Base-by-base conservation (phyloP, 805 yeast species). In the Tetrapisispora pingtungensis region DNA sequence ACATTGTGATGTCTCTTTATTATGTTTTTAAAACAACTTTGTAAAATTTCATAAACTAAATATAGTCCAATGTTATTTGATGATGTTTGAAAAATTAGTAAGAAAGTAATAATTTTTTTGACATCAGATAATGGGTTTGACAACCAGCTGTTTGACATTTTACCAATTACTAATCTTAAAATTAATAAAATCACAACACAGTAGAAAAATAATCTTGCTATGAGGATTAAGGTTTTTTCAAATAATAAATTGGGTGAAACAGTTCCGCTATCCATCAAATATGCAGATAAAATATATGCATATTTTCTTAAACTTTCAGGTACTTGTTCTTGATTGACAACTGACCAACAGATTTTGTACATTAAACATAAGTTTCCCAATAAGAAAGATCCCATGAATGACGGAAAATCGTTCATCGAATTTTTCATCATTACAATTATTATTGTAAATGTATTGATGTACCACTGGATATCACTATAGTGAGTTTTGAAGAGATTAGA, bases 281-380 rank as follows among this genome's bases (percentile, higher is more conserved):
- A 15, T 3, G 45, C 20, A 14, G 52, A 50, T 7, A 49, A 42
- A 22, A 44, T 42, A 10, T 13, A 20, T 7, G 20, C 40, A 19
- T 18, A 28, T 5, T 22, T 7, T n/a, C 28, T 35, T 13, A 41
- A 27, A 7, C 6, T 55, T 1, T 18, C 5, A 0, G 88, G 87
- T 1, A 80, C 62, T 1, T 45, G 40, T 46, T 77, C 78, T 4
- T 82, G 83, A 49, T 78, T 77, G 8, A 72, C 71, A 37, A 66
- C 53, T 22, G 73, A 75, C 61, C 76, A 78, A 19, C 69, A 56
- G 7, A 76, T 49, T 52, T 84, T 84, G 66, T 78, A 83, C 36
- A 68, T 62, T 27, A 78, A 58, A 4, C 79, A 67, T 4, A 75
- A 47, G 1, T 71, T 55, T 0, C 72, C 62, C 2, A 80, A 54